A percentile compares a stretch with the other conserved stretches of the same genome.
These are phyloP conservation scores for Metroxylon sagu DNA, from an alignment of 176 grass and related monocot genomes.

Conservation along the genomic window DNA sequence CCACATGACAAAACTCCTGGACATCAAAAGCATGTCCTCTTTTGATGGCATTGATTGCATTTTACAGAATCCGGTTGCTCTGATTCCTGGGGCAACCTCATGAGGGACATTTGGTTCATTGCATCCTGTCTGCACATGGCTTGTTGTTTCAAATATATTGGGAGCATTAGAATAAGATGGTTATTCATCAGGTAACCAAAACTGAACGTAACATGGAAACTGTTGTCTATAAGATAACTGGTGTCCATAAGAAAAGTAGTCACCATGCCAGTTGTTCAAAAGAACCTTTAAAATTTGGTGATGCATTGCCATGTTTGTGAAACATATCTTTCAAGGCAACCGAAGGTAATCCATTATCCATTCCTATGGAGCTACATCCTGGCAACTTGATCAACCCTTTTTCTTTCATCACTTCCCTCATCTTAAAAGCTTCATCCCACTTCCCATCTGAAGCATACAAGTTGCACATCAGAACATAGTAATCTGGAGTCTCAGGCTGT, in stretches of 20 bases:
- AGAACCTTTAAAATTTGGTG: constrained; percentile 38
- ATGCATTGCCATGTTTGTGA: not conserved
- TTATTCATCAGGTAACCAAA: no score
- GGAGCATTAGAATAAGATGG: no score
- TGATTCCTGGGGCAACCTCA: no score
- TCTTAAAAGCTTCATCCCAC: constrained; percentile 45
- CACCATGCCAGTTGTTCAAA: constrained; percentile 39
- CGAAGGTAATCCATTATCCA: constrained; percentile 17
- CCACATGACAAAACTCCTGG: no score
- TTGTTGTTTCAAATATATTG: no score
- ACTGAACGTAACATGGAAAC: not conserved
- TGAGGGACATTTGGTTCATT: no score
- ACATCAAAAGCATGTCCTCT: no score
- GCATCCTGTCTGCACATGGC: no score
- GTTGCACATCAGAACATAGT: constrained; percentile 58
- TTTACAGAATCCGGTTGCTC: no score
- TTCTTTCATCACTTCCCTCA: constrained; percentile 50
- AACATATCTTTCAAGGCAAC: no score
- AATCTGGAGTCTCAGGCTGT: constrained; percentile 44
- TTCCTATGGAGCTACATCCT: constrained; percentile 40
- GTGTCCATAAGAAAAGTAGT: constrained; percentile 1
- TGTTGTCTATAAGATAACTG: not conserved
- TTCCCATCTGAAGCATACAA: constrained; percentile 48
- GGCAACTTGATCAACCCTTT: constrained; percentile 49
- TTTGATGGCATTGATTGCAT: no score